Percentiles rank a stretch among this genome's conserved stretches.
Conservation (phyloP, 2,329 filamentous ascomycete genomes). For the Cordyceps tenuipes region DNA sequence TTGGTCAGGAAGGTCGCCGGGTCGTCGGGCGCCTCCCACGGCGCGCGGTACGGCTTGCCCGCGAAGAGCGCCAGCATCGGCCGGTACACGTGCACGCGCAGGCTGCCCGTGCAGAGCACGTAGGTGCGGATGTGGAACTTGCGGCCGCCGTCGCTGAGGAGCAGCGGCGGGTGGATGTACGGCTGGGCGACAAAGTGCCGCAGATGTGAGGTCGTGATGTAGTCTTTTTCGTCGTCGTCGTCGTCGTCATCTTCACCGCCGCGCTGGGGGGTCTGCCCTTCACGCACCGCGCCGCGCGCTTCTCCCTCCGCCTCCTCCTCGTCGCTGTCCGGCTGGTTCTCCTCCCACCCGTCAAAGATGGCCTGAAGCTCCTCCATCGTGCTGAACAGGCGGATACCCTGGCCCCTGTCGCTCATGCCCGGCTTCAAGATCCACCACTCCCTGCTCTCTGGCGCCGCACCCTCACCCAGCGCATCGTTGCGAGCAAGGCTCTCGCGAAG, state of each 20-base stretch:
- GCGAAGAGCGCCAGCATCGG: slow-evolving; percentile 94
- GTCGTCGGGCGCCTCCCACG: slow-evolving; percentile 41
- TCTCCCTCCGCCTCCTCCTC: slow-evolving; percentile 50
- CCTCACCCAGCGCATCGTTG: slow-evolving; percentile 36
- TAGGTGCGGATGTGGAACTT: slow-evolving; percentile 97
- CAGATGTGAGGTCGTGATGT: slow-evolving; percentile 79
- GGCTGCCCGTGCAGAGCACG: slow-evolving; percentile 68
- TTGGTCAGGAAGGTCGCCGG: slow-evolving; percentile 83
- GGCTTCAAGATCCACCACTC: slow-evolving; percentile 99
- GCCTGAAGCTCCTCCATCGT: slow-evolving; percentile 72
- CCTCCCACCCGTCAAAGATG: slow-evolving; percentile 92
- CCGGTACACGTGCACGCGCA: slow-evolving; percentile 78
- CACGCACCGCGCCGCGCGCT: slow-evolving; percentile 23
- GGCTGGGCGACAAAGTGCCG: slow-evolving; percentile 94
- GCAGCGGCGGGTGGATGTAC: slow-evolving; percentile 81
- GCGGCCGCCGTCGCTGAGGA: slow-evolving; percentile 53
- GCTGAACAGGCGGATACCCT: slow-evolving; percentile 85
- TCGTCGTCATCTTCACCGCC: slow-evolving; percentile 19
- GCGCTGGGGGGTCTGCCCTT: slow-evolving; percentile 22
- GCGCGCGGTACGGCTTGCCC: slow-evolving; percentile 60
- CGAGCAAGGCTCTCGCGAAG: slow-evolving; percentile 66
- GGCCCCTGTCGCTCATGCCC: slow-evolving; percentile 92
- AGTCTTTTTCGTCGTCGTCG: slow-evolving; percentile 33
- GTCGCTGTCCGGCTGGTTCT: slow-evolving; percentile 54
- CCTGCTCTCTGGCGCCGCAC: slow-evolving; percentile 25